phyloP scores from a whole-genome alignment of 2,329 filamentous ascomycete genomes.

The Cordyceps militaris region DNA sequence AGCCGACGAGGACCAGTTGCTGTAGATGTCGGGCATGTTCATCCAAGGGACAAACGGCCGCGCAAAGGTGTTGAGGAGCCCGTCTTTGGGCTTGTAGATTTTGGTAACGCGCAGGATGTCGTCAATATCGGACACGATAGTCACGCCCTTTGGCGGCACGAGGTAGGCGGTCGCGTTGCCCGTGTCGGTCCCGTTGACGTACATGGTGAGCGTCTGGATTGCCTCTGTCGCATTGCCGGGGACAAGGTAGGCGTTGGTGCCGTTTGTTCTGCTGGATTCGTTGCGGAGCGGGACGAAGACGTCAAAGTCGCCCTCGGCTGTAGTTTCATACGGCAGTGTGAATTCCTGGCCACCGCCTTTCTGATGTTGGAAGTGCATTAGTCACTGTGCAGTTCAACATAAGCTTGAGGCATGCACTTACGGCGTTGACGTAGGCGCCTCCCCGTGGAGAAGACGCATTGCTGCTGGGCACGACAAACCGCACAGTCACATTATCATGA shows the following conservation, averaged over 20 bases:
- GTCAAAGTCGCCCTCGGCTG: slow-evolving; percentile 64
- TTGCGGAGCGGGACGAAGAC: slow-evolving; percentile 53
- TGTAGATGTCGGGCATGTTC: slow-evolving; percentile 74
- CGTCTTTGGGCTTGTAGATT: slow-evolving; percentile 69
- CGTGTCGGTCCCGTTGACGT: slow-evolving; percentile 54
- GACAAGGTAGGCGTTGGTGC: slow-evolving; percentile 38
- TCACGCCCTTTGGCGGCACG: slow-evolving; percentile 62
- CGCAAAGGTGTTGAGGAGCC: slow-evolving; percentile 70
- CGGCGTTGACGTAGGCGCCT: slow-evolving; percentile 45
- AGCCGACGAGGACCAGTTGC: slow-evolving; percentile 59
- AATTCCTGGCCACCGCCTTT: slow-evolving; percentile 56
- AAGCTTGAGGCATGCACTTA: slow-evolving; percentile 13
- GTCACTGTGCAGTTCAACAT: background rate
- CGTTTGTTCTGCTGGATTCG: background rate
- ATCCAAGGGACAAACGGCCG: slow-evolving; percentile 63
- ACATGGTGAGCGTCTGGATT: slow-evolving; percentile 63
- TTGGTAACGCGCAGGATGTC: slow-evolving; percentile 76
- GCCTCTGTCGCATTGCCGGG: slow-evolving; percentile 57
- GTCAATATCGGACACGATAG: slow-evolving; percentile 70
- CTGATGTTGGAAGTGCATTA: slow-evolving; percentile 11
- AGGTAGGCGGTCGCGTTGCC: slow-evolving; percentile 74
- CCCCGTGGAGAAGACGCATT: slow-evolving; percentile 28
- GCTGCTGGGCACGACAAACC: slow-evolving; percentile 35
- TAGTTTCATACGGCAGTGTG: slow-evolving; percentile 59
- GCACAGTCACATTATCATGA: slow-evolving; percentile 52